phyloP scores from a whole-genome alignment of 2,329 filamentous ascomycete species.

The Sporothrix mexicana region DNA sequence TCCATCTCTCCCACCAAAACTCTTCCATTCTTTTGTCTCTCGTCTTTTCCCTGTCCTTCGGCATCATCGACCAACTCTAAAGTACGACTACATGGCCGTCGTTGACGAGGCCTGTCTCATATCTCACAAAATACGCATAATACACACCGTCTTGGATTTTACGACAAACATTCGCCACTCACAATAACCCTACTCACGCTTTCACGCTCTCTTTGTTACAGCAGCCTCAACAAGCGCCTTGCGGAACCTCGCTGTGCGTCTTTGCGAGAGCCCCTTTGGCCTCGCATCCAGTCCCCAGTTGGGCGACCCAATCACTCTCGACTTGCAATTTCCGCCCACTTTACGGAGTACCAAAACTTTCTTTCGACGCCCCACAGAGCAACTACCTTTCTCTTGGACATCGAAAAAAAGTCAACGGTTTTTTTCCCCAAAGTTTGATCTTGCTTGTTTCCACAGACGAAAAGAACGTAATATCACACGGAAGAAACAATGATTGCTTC shows the following conservation, averaged over 20 bases:
- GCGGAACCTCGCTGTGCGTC: conserved; percentile 18
- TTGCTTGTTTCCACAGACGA: neutral
- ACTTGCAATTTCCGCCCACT: conserved; percentile 43
- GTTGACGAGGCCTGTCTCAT: conserved; percentile 26
- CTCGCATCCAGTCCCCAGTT: conserved; percentile 36
- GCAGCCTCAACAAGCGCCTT: conserved; percentile 38
- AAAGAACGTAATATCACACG: neutral
- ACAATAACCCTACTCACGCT: conserved; percentile 1
- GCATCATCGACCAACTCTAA: neutral
- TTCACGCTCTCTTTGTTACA: conserved; percentile 26
- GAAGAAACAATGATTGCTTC: conserved; percentile 35
- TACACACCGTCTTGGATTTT: conserved; percentile 15
- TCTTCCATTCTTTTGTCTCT: conserved; percentile 11
- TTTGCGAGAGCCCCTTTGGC: conserved; percentile 25
- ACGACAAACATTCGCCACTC: conserved; percentile 9
- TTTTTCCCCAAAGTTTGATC: neutral
- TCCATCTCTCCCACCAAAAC: neutral
- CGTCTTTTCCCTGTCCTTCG: neutral
- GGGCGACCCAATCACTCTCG: conserved; percentile 42
- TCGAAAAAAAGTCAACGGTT: neutral
- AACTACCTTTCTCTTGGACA: conserved; percentile 23
- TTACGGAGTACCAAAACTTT: conserved; percentile 32
- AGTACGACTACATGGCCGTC: conserved; percentile 13
- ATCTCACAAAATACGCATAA: conserved; percentile 29
- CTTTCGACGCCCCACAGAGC: conserved; percentile 36